phyloP scores from a whole-genome alignment of 768 basidiomycete species.

The Suillus ampliporus region DNA sequence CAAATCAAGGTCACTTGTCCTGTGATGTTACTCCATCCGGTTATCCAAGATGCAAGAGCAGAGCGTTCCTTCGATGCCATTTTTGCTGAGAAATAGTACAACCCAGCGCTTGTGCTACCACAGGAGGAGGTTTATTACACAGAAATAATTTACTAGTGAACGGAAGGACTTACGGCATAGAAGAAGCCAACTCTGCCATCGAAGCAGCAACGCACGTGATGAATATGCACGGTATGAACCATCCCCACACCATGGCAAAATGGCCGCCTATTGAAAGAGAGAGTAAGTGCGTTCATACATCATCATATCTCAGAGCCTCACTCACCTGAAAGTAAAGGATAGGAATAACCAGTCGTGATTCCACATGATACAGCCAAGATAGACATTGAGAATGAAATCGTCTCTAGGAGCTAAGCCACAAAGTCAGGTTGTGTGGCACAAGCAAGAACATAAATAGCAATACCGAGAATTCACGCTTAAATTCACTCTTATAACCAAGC shows the following conservation, averaged over 20 bases:
- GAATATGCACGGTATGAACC: conserved; percentile 29
- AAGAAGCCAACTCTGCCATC: conserved; percentile 27
- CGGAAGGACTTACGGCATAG: conserved; percentile 24
- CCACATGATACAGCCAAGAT: conserved; percentile 31
- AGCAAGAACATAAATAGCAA: background rate
- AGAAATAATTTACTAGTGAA: background rate
- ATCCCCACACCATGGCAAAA: conserved; percentile 30
- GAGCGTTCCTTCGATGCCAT: conserved; percentile 31
- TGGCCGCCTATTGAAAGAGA: conserved; percentile 22
- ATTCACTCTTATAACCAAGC: conserved; percentile 34
- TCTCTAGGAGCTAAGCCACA: conserved; percentile 23
- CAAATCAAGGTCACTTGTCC: conserved; percentile 33
- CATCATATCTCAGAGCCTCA: no score
- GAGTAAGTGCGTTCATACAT: background rate
- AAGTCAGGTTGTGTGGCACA: background rate
- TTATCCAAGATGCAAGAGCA: conserved; percentile 34
- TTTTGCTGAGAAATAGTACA: conserved; percentile 35
- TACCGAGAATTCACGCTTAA: conserved; percentile 32
- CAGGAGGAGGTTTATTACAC: background rate
- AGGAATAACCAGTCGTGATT: conserved; percentile 24
- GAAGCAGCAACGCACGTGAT: conserved; percentile 24
- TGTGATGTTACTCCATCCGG: conserved; percentile 35
- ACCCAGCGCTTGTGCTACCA: conserved; percentile 28
- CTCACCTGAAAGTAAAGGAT: conserved; percentile 24
- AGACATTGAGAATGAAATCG: conserved; percentile 30